Evolutionary conservation across 495 filamentous ascomycete species (phyloP), one percentile per base, ranked within the genome.

Genomic region (Neurospora discreta): DNA sequence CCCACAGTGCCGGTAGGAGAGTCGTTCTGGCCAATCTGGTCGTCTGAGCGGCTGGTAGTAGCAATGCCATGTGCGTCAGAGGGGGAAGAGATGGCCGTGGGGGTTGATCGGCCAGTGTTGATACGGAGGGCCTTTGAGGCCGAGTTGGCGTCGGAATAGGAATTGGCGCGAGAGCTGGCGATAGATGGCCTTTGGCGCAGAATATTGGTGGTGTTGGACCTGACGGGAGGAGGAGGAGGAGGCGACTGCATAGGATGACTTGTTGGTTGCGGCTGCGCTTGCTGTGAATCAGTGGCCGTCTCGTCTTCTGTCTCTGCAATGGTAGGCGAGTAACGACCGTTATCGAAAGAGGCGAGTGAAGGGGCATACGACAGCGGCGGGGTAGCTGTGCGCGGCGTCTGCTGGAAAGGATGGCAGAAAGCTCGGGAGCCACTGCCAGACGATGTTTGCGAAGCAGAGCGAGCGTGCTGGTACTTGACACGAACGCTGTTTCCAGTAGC

Each of bases 391-490:
- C 84, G 83, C 44, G 86, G 86, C 0, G 82, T 87, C 74, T 88
- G 86, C 71, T 86, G 85, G 74, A 87, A 88, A 18, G 86, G 86
- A 75, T 88, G 86, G 23, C 87, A 80, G 73, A 88, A 88, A 15
- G 77, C 81, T 6, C 76, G 77, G 41, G 74, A 74, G 67, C 75
- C 78, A 70, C 81, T 83, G 42, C 83, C 85, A 60, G 81, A 84
- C 26, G 85, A 86, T 23, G 85, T 82, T 44, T 84, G 84, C 74
- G 85, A 87, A 10, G 84, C 83, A 1, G 85, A 85, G 20, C 86
- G 85, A 23, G 81, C 78, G 74, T 88, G 86, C 70, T 84, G 82
- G 58, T 81, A 82, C 72, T 76, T 79, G 33, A 70, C 23, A 13
- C 75, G 44, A 65, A 69, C 73, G 58, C 39, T 72, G 71, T 74